Percentiles rank a stretch among this genome's conserved stretches.
These are phyloP conservation scores for Coemansia sp. DNA, from an alignment of 192 early-diverging fungal genomes.

Conservation along the genomic window DNA sequence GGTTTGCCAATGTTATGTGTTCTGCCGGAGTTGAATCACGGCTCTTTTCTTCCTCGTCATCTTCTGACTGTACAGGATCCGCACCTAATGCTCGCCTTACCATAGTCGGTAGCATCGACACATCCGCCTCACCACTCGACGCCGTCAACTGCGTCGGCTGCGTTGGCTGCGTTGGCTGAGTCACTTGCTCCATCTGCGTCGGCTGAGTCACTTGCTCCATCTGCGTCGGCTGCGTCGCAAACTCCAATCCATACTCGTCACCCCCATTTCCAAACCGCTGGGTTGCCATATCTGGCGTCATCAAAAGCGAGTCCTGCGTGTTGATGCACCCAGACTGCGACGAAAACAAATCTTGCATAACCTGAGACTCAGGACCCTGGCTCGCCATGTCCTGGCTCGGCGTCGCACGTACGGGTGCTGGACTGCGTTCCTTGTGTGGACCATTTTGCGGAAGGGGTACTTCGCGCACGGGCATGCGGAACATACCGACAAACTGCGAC, in stretches of 20 bases:
- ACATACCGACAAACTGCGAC: slow-evolving; percentile 46
- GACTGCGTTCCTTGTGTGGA: not conserved
- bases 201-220: slow-evolving; percentile 15
- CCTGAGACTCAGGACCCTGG: slow-evolving; percentile 21
- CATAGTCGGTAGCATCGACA: not conserved
- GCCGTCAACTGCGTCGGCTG: not conserved
- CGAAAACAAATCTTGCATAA: slow-evolving; percentile 27
- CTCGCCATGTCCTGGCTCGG: not conserved
- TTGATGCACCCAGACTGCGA: slow-evolving; percentile 19
- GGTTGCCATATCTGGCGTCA: slow-evolving; percentile 28
- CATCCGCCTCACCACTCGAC: not conserved
- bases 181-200: not conserved
- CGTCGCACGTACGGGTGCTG: not conserved
- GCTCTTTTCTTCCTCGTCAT: not conserved
- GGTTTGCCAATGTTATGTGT: too few relatives aligned
- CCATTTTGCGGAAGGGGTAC: not conserved
- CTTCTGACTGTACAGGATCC: not conserved
- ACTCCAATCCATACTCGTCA: not conserved
- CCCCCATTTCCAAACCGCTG: not conserved
- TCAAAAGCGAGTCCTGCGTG: slow-evolving; percentile 50
- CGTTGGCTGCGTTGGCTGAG: not conserved
- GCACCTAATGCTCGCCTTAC: not conserved
- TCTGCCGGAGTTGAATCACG: not conserved
- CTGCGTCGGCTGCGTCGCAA: slow-evolving; percentile 27
- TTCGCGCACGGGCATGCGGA: slow-evolving; percentile 38